Conservation (phyloP, 1,284 basidiomycete genomes). For the Trichosporon sp. region DNA sequence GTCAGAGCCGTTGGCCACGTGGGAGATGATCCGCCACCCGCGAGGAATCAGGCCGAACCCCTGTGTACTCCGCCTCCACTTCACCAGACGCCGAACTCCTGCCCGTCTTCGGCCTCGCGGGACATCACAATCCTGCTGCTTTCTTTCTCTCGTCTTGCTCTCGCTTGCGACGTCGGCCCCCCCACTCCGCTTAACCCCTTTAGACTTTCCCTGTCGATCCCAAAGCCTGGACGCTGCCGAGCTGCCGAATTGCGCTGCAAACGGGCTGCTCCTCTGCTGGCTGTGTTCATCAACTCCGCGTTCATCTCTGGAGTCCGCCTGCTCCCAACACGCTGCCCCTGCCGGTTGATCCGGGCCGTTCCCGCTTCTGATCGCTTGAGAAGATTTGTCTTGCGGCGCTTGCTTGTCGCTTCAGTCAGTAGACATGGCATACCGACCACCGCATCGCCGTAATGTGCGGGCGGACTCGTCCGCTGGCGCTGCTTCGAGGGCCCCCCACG, state of each 20-base stretch:
- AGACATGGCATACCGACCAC: slow-evolving; percentile 20
- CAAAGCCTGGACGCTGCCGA: neutral
- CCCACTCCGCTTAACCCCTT: neutral
- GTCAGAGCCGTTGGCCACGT: neutral
- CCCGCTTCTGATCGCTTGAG: neutral
- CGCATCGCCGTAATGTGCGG: slow-evolving; percentile 16
- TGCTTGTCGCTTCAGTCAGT: neutral
- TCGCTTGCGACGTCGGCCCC: neutral
- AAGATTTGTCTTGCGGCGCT: neutral
- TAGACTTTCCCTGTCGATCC: neutral
- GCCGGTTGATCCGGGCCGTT: neutral
- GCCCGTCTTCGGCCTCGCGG: neutral
- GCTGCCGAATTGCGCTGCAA: neutral
- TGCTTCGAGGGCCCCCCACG: neutral
- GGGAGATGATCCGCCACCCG: neutral
- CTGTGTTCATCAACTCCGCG: neutral
- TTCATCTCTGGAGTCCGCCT: neutral
- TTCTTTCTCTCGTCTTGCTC: neutral
- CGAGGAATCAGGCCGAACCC: neutral
- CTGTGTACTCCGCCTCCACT: neutral
- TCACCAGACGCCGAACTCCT: neutral
- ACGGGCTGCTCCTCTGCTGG: neutral
- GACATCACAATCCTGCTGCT: neutral
- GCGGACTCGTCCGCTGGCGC: neutral
- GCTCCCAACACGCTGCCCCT: neutral